These are phyloP conservation scores for Trichosanthes truncata DNA, from an alignment of 306 rosid species.

Conservation along the genomic window DNA sequence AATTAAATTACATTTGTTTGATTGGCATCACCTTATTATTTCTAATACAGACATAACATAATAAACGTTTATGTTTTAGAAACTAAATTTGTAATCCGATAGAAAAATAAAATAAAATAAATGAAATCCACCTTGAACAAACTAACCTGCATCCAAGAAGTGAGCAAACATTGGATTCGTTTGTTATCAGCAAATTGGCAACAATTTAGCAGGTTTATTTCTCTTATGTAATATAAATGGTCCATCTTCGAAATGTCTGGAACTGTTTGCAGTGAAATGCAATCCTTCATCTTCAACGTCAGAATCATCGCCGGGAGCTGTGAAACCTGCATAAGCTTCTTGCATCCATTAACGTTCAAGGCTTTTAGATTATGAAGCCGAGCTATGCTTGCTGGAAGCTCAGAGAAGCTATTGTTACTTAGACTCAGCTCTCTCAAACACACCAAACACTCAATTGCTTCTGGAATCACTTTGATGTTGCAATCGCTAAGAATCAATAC, in stretches of 20 bases:
- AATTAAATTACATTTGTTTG: no score
- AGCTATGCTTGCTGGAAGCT: constrained; percentile 4
- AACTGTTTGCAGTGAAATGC: not conserved
- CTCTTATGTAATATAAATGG: not conserved
- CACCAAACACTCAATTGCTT: not conserved
- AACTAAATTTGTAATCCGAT: no score
- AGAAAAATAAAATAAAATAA: no score
- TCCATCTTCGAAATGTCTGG: not conserved
- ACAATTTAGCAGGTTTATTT: not conserved
- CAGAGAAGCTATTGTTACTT: not conserved
- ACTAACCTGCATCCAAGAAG: not conserved
- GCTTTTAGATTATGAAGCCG: not conserved
- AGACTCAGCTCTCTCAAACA: not conserved
- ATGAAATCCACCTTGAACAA: no score
- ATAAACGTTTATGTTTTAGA: no score
- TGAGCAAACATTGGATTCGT: not conserved
- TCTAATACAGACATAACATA: no score
- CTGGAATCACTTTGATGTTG: not conserved
- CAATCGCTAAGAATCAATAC: not conserved
- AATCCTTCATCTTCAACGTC: accelerated
- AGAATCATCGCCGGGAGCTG: not conserved
- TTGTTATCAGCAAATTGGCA: not conserved
- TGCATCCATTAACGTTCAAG: not conserved
- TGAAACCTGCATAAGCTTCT: not conserved
- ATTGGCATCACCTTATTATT: no score